Percentiles rank a stretch among this genome's conserved stretches.
These are phyloP conservation scores for Westerdykella sp. DNA, from an alignment of 2,329 filamentous ascomycete genomes.

Conservation along the genomic window DNA sequence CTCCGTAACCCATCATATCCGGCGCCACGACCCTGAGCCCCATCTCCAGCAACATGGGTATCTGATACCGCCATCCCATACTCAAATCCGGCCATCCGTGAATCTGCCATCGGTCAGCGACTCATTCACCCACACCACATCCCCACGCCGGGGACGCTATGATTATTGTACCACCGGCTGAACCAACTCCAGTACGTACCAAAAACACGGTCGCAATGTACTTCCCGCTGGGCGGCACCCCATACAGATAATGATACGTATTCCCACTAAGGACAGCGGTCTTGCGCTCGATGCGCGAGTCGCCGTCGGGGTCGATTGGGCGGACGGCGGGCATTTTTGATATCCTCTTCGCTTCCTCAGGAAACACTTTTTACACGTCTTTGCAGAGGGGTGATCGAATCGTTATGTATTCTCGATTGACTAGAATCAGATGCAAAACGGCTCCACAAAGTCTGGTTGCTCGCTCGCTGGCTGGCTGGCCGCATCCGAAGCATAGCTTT, in stretches of 20 bases:
- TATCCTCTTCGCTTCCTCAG: not conserved
- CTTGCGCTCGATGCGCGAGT: constrained; percentile 60
- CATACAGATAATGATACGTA: constrained; percentile 60
- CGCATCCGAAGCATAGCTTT: no score
- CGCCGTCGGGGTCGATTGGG: constrained; percentile 57
- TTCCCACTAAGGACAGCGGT: constrained; percentile 60
- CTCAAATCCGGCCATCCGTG: constrained; percentile 80
- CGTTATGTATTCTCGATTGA: no score
- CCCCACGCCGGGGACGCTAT: constrained; percentile 11
- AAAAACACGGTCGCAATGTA: constrained; percentile 51
- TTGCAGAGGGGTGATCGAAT: no score
- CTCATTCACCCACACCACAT: not conserved
- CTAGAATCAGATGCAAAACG: no score
- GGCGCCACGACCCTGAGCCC: constrained; percentile 75
- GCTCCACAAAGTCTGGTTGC: no score
- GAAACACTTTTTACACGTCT: no score
- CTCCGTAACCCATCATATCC: constrained; percentile 81
- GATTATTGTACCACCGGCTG: no score
- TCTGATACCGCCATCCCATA: constrained; percentile 84
- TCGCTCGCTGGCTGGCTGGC: no score
- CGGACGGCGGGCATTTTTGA: constrained; percentile 46
- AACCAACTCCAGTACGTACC: constrained; percentile 27
- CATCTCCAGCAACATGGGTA: constrained; percentile 65
- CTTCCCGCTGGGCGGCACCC: constrained; percentile 39
- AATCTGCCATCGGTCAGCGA: constrained; percentile 38